Evolutionary conservation across 768 basidiomycete genomes (phyloP).

Genomic region (Lactarius vividus): DNA sequence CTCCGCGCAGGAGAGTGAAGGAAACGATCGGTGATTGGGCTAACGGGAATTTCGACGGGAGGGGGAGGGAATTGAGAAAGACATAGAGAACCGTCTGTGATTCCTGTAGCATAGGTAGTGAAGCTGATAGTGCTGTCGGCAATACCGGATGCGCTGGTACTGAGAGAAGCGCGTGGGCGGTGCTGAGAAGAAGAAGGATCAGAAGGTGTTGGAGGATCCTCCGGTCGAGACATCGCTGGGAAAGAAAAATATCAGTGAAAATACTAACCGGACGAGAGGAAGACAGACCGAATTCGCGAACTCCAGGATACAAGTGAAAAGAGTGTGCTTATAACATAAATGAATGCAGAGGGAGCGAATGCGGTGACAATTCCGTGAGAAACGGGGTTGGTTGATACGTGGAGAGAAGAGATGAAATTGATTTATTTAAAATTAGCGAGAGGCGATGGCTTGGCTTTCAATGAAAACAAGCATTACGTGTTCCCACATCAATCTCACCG

Average conservation of each 20-base stretch:
- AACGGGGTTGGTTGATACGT: background rate
- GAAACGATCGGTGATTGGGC: conserved; percentile 34
- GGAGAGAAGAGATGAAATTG: background rate
- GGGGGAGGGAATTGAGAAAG: conserved; percentile 55
- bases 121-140: conserved; percentile 57
- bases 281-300: background rate
- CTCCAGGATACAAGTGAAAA: background rate
- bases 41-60: conserved; percentile 39
- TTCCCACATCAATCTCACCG: conserved; percentile 8
- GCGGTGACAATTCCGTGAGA: background rate
- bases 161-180: conserved; percentile 41
- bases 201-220: background rate
- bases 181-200: conserved; percentile 30
- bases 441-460: background rate
- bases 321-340: conserved; percentile 9
- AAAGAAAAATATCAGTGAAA: background rate
- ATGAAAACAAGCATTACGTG: conserved; percentile 6
- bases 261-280: background rate
- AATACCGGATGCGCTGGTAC: conserved; percentile 54
- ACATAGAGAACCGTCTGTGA: conserved; percentile 36
- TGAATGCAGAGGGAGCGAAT: background rate
- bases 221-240: conserved; percentile 15
- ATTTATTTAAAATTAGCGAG: background rate
- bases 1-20: conserved; percentile 27
- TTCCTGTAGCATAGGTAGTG: conserved; percentile 33